phyloP scores from a whole-genome alignment of 2,329 filamentous ascomycete genomes.

The Plenodomus biglobosus region DNA sequence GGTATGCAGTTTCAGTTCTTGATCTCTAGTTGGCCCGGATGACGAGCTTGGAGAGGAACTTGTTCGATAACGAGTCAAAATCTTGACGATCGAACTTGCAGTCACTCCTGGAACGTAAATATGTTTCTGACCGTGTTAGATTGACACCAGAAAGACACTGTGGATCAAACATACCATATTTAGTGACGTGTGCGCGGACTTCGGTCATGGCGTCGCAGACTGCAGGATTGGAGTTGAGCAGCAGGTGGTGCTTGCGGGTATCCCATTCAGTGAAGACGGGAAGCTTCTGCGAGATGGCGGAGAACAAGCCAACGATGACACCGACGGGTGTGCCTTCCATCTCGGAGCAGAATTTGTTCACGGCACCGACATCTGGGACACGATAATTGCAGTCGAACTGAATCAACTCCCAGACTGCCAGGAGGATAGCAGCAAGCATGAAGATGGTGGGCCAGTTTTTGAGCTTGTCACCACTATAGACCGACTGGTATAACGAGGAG shows the following conservation, averaged over 20 bases:
- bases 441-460: conserved; percentile 99
- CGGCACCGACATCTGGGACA: conserved; percentile 77
- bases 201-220: conserved; percentile 97
- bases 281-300: conserved; percentile 95
- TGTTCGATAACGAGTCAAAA: conserved; percentile 95
- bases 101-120: conserved; percentile 76
- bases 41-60: conserved; percentile 94
- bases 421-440: conserved; percentile 88
- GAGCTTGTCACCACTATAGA: conserved; percentile 94
- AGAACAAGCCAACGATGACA: conserved; percentile 94
- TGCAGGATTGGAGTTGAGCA: conserved; percentile 86
- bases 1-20: background rate
- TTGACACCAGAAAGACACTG: conserved; percentile 6
- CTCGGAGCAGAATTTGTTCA: conserved; percentile 92
- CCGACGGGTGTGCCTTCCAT: conserved; percentile 97
- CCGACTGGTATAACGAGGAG: conserved; percentile 89
- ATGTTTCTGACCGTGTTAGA: conserved; percentile 70
- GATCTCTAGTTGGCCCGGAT: conserved; percentile 78
- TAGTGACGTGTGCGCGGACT: conserved; percentile 86
- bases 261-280: conserved; percentile 94
- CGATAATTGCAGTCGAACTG: conserved; percentile 98
- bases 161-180: conserved; percentile 72
- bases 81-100: conserved; percentile 86
- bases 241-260: conserved; percentile 82
- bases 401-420: conserved; percentile 98